Base-by-base conservation (phyloP, 2,329 filamentous ascomycete genomes). In the Colletotrichum liriopes region DNA sequence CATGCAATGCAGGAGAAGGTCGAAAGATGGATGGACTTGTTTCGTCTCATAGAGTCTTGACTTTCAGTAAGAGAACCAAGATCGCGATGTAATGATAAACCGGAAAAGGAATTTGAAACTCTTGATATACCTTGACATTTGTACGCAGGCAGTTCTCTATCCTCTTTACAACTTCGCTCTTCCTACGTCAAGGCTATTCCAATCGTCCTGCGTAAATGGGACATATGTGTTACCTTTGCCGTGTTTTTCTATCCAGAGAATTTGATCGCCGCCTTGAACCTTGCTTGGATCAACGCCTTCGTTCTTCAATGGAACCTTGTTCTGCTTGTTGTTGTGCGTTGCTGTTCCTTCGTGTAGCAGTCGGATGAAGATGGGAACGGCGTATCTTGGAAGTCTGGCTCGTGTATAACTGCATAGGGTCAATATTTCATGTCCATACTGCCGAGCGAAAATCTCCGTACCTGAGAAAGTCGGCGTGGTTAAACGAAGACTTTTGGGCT, bases 271-370 rank as follows among this genome's bases (percentile, higher is more conserved):
- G 1, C 75, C 75, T 29, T 81, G 51, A 1, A 69, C 49, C 52
- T 72, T 65, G 39, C 59, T 49, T 3, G 65, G 70, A 11, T 72
- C 59, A n/a, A 72, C 70, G 6, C 70, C 70, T 35, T 72, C 59
- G 18, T 72, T 68, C 47, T 92, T 86, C 56, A 94, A 82, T 0
- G 91, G 91, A 1, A 91, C 37, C 45, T 95, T 95, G 78, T 94
- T 93, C 81, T 94, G 93, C 82, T 95, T 95, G 79, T 94, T 93
- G 76, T 94, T 95, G 78, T 93, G 91, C 67, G 87, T 85, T 45
- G 84, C 84, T 52, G 86, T 82, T 29, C 93, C 86, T 37, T 93
- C 81, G 0, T 93, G 69, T 16, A 72, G 85, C 23, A 94, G 81
- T 0, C 93, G 85, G 52, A 95, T 77, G 82, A 95, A 95, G 2